Base-by-base conservation (phyloP, 768 basidiomycete genomes). In the Lactifluus hygrophoroides region DNA sequence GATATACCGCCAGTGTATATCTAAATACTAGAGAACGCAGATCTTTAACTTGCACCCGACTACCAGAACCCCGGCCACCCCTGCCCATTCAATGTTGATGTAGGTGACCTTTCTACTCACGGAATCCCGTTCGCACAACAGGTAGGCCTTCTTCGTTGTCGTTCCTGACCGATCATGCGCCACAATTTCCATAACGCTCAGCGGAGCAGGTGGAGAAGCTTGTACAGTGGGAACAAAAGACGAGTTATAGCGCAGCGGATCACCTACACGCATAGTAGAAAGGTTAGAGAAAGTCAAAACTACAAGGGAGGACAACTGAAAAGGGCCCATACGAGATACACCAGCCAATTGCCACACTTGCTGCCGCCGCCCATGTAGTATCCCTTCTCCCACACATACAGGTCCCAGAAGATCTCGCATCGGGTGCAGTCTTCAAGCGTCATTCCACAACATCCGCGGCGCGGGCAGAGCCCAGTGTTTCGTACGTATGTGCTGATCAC, bases 141-240 rank as follows among this genome's bases (percentile, higher is more conserved):
- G 73, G 69, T 97, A 94, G 0, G 91, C 83, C 72, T 99, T 99
- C 72, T 97, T 98, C 8, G 95, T 98, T 11, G 90, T 95, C 3
- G 96, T 98, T 1, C 95, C 95, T 32, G 98, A 73, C 35, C 96
- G 80, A n/a, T 96, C 95, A 69, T 94, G 94, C 0, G 96, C 94
- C 23, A 98, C 90, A 46, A 98, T 81, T 70, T 98, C 93, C 83
- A 95, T 89, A 4, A 95, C 93, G 49, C 79, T 76, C 50, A 99
- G 76, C 2, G 76, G 63, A 11, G 82, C 67, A 46, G 70, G 62
- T 2, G 81, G 80, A 5, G 87, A 82, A 10, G 86, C 79, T 30
- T 91, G 70, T 13, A 96, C 88, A 5, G 88, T 84, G 21, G 88
- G 88, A 19, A 86, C 85, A 68, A 96, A 97, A 70, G 97, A 95